A percentile compares a stretch with the other conserved stretches of the same genome.
Conservation (phyloP, 805 yeast genomes). For the Ogataea pini region DNA sequence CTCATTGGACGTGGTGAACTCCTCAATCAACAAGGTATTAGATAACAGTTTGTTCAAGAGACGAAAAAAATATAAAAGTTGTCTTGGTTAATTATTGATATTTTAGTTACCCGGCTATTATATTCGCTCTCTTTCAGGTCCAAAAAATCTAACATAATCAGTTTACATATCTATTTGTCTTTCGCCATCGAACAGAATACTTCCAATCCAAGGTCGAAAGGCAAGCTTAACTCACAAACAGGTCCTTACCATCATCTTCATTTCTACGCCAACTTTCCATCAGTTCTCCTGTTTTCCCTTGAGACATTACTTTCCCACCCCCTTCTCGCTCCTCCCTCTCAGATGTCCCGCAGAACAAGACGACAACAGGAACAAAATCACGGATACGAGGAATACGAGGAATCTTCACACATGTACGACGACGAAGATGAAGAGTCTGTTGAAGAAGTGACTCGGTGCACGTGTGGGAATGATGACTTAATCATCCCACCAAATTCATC, state of each 20-base stretch:
- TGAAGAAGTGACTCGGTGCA: slow-evolving; percentile 55
- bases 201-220: too few relatives aligned
- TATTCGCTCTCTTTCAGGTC: neutral
- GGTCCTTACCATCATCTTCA: too few relatives aligned
- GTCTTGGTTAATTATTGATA: too few relatives aligned
- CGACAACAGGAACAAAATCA: slow-evolving; percentile 27
- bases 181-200: too few relatives aligned
- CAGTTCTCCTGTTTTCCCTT: too few relatives aligned
- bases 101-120: neutral
- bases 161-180: neutral
- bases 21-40: too few relatives aligned
- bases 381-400: slow-evolving; percentile 24
- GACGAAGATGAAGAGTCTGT: slow-evolving; percentile 31
- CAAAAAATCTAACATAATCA: neutral
- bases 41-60: too few relatives aligned
- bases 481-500: slow-evolving; percentile 33
- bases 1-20: neutral
- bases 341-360: slow-evolving; percentile 34
- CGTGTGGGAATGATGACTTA: slow-evolving; percentile 52
- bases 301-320: too few relatives aligned
- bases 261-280: too few relatives aligned
- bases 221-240: too few relatives aligned
- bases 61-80: too few relatives aligned
- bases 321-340: neutral
- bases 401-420: slow-evolving; percentile 11